These are phyloP conservation scores for Phytophthora aleatoria DNA, from an alignment of 352 stramenopile species.

Conservation along the genomic window DNA sequence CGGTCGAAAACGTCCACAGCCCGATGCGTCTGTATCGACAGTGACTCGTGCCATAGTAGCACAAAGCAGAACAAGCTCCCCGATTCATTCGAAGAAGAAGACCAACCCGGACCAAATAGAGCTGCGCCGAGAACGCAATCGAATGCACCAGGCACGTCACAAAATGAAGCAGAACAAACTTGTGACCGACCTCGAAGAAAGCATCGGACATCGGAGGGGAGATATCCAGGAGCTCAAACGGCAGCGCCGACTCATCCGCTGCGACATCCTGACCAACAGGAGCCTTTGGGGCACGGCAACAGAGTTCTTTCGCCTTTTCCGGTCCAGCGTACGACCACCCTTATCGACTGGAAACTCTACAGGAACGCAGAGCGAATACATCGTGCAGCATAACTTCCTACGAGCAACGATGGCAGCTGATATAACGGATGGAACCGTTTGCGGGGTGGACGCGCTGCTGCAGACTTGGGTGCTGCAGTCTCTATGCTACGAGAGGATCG, in stretches of 20 bases:
- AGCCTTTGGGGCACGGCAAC: background rate
- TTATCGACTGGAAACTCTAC: background rate
- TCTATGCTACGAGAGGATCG: background rate
- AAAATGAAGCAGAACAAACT: background rate
- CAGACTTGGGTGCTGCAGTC: too few species aligned
- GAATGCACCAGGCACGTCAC: background rate
- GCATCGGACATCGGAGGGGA: background rate
- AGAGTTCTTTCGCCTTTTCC: background rate
- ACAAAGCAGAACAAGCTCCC: background rate
- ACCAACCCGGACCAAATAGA: background rate
- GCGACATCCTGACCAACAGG: background rate
- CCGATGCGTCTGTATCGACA: background rate
- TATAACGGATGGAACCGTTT: background rate
- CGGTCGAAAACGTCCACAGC: background rate
- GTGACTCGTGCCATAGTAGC: background rate
- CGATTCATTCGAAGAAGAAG: background rate
- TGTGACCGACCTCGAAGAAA: background rate
- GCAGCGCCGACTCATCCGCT: background rate
- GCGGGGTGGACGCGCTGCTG: background rate
- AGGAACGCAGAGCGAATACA: background rate
- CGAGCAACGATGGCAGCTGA: background rate
- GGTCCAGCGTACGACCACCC: background rate
- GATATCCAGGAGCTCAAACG: background rate
- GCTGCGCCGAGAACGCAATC: background rate
- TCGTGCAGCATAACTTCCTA: background rate